Evolutionary conservation across 73 alveolate species (phyloP).

Genomic region (Diophrys appendiculata): DNA sequence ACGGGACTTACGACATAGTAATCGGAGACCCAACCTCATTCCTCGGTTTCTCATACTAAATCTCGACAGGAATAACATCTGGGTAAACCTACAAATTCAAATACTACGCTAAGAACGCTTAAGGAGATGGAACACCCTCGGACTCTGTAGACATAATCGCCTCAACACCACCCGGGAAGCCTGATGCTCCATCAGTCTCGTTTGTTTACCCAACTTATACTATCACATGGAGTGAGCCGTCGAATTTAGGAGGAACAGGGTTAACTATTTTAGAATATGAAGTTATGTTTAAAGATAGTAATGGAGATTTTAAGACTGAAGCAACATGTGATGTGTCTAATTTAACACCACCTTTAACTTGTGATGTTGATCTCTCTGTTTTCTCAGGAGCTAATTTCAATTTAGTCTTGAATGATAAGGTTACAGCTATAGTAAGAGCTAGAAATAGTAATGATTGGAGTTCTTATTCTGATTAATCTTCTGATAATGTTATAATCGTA

Average conservation of each 20-base stretch:
- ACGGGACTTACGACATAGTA: not conserved
- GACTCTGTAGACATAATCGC: constrained; percentile 30
- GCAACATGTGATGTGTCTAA: not conserved
- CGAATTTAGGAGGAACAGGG: constrained; percentile 35
- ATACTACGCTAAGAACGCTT: constrained; percentile 18
- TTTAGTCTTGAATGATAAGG: constrained; percentile 24
- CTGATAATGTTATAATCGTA: not conserved
- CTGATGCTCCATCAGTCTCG: constrained; percentile 7
- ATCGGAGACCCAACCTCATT: constrained; percentile 23
- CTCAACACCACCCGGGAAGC: constrained; percentile 16
- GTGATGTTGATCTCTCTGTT: constrained; percentile 23
- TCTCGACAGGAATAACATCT: constrained; percentile 9
- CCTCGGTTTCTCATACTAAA: not conserved
- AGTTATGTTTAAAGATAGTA: not conserved
- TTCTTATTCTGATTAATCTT: constrained; percentile 12
- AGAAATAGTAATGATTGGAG: constrained; percentile 35
- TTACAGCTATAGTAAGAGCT: constrained; percentile 41
- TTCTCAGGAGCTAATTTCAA: constrained; percentile 31
- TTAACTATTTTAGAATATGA: constrained; percentile 3
- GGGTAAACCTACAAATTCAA: constrained; percentile 32
- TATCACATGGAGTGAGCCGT: constrained; percentile 40
- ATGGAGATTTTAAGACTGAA: not conserved
- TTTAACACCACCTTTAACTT: not conserved
- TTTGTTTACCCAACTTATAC: not conserved
- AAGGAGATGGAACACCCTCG: constrained; percentile 53